A percentile compares a stretch with the other conserved stretches of the same genome.
Evolutionary conservation across 305 asterid species (phyloP).

Genomic region (Andrographis paniculata): DNA sequence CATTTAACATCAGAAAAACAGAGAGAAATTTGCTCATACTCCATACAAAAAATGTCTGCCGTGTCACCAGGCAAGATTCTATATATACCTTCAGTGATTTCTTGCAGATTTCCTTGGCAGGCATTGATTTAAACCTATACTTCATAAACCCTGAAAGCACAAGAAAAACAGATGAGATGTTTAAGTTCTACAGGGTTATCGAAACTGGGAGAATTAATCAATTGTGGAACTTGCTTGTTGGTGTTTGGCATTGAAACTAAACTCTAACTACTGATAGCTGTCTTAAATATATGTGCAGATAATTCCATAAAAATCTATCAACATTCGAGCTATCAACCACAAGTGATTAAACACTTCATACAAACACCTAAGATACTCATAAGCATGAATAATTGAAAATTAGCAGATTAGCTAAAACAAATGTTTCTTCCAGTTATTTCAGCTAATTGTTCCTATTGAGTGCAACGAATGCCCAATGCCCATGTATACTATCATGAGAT

Average conservation of each 20-base stretch:
- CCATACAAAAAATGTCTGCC: constrained; percentile 5
- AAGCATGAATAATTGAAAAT: background rate
- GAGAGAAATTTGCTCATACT: background rate
- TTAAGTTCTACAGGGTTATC: constrained; percentile 11
- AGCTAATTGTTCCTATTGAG: background rate
- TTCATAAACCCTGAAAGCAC: constrained; percentile 56
- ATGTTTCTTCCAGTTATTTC: background rate
- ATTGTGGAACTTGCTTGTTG: background rate
- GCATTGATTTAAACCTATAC: constrained; percentile 73
- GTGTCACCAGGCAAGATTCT: constrained; percentile 4
- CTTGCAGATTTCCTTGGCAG: constrained; percentile 36
- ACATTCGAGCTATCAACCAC: background rate
- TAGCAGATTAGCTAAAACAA: background rate
- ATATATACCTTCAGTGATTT: constrained; percentile 59
- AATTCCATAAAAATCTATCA: too few species aligned
- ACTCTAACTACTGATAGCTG: background rate
- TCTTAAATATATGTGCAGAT: too few species aligned
- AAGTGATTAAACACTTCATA: background rate
- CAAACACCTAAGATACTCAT: background rate
- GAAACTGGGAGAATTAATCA: background rate
- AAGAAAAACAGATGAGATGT: constrained; percentile 11
- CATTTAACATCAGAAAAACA: constrained; percentile 14
- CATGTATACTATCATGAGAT: background rate
- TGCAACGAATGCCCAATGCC: background rate
- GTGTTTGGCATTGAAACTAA: background rate